phyloP scores from a whole-genome alignment of 148 eudicot genomes.

The Vaccinium macrocarpon region DNA sequence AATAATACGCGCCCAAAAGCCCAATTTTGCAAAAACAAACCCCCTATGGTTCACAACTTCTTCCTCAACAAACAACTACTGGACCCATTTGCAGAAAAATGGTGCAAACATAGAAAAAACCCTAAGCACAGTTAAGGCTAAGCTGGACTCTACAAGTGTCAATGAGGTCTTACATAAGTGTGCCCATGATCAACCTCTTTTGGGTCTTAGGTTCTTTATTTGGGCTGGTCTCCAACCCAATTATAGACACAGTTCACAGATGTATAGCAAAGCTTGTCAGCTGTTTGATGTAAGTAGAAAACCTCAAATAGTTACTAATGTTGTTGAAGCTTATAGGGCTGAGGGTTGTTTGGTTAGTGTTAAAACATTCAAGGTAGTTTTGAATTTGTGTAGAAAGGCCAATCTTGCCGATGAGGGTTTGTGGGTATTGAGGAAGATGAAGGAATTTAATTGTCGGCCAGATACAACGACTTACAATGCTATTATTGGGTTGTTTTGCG shows the following conservation, averaged over 20 bases:
- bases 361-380: conserved; percentile 57
- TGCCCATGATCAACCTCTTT: conserved; percentile 38
- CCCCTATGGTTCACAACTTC: conserved; percentile 16
- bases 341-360: conserved; percentile 50
- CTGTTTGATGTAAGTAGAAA: conserved; percentile 42
- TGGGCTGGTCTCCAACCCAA: conserved; percentile 70
- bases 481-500: conserved; percentile 61
- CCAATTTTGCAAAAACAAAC: conserved; percentile 18
- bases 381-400: conserved; percentile 72
- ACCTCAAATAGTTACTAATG: conserved; percentile 35
- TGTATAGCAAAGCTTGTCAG: conserved; percentile 59
- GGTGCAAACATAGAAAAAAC: conserved; percentile 50
- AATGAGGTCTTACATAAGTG: conserved; percentile 49
- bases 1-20: conserved; percentile 21
- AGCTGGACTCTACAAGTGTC: conserved; percentile 50
- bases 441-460: conserved; percentile 53
- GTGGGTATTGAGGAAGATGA: conserved; percentile 81
- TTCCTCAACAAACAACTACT: conserved; percentile 40
- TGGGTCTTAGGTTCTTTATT: conserved; percentile 79
- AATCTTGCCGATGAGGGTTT: conserved; percentile 54
- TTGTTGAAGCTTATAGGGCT: conserved; percentile 49
- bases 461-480: conserved; percentile 68
- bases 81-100: conserved; percentile 43
- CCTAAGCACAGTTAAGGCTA: conserved; percentile 37
- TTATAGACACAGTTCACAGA: conserved; percentile 52